Evolutionary conservation across 352 stramenopile species (phyloP).

Genomic region (Blastocystis sp.): DNA sequence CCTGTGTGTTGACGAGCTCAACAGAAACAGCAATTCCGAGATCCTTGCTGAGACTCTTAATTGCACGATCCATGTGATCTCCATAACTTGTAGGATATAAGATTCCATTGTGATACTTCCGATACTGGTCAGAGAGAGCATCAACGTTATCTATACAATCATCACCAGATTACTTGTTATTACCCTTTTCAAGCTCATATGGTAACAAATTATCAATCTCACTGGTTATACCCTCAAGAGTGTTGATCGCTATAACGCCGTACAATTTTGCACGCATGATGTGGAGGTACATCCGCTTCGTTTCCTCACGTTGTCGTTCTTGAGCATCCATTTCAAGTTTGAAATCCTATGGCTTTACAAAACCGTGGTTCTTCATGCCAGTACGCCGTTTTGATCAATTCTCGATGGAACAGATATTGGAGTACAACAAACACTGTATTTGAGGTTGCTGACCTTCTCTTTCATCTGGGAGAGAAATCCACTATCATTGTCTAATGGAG

Average conservation of each 20-base stretch:
- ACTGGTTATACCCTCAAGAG: conserved; percentile 45
- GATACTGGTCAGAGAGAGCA: conserved; percentile 48
- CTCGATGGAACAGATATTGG: not conserved
- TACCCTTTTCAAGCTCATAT: conserved; percentile 48
- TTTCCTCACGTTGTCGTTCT: conserved; percentile 1
- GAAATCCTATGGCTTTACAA: not conserved
- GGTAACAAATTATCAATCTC: conserved; percentile 57
- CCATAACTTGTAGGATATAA: conserved; percentile 65
- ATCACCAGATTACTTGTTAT: not conserved
- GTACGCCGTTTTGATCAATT: not conserved
- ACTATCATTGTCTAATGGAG: not conserved
- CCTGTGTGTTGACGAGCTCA: conserved; percentile 61
- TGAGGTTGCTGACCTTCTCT: not conserved
- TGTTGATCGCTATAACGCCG: conserved; percentile 62
- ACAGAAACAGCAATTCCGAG: conserved; percentile 55
- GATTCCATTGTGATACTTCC: conserved; percentile 55
- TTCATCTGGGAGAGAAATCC: conserved; percentile 49
- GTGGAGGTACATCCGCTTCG: conserved; percentile 42
- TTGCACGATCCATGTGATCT: conserved; percentile 65
- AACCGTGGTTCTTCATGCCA: not conserved
- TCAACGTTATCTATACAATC: conserved; percentile 62
- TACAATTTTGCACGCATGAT: conserved; percentile 63
- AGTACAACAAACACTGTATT: not conserved
- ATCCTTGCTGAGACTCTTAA: conserved; percentile 68
- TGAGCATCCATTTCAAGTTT: conserved; percentile 52